Evolutionary conservation across 164 flowering plant species (phyloP).

Genomic region (Magnolia changhungtana): DNA sequence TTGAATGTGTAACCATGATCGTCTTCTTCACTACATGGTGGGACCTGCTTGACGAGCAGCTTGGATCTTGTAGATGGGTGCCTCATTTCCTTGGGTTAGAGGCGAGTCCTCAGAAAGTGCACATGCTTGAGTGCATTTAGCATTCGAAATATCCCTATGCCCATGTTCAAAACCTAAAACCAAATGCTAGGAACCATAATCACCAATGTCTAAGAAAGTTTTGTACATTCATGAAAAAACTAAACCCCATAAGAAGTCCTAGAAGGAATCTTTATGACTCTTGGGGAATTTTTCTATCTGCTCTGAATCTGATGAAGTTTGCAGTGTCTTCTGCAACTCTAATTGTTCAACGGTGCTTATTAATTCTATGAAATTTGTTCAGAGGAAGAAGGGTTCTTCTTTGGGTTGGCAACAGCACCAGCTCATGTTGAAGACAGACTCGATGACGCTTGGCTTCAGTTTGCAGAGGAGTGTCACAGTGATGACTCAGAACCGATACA

Average conservation of each 20-base stretch:
- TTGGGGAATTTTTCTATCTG: neutral
- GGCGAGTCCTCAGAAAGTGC: too few species aligned
- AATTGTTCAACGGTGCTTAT: neutral
- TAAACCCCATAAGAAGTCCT: neutral
- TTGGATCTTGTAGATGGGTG: too few species aligned
- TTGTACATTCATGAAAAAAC: too few species aligned
- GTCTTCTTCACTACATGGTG: too few species aligned
- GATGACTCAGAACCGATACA: constrained; percentile 29
- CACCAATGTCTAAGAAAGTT: too few species aligned
- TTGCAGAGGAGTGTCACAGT: constrained; percentile 71
- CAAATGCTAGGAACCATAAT: too few species aligned
- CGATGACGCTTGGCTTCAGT: constrained; percentile 95
- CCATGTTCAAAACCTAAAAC: too few species aligned
- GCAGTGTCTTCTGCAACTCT: neutral
- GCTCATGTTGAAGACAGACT: constrained; percentile 97
- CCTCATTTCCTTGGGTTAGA: too few species aligned
- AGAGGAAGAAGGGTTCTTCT: constrained; percentile 73
- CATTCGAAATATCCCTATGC: too few species aligned
- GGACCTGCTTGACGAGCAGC: too few species aligned
- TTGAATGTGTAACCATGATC: too few species aligned
- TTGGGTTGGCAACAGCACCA: constrained; percentile 97
- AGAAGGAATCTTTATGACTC: neutral
- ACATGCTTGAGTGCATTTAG: too few species aligned
- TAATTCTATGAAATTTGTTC: constrained; percentile 4
- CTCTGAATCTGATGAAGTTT: neutral